phyloP scores from a whole-genome alignment of 345 rosid genomes.

The Microthlaspi erraticum region DNA sequence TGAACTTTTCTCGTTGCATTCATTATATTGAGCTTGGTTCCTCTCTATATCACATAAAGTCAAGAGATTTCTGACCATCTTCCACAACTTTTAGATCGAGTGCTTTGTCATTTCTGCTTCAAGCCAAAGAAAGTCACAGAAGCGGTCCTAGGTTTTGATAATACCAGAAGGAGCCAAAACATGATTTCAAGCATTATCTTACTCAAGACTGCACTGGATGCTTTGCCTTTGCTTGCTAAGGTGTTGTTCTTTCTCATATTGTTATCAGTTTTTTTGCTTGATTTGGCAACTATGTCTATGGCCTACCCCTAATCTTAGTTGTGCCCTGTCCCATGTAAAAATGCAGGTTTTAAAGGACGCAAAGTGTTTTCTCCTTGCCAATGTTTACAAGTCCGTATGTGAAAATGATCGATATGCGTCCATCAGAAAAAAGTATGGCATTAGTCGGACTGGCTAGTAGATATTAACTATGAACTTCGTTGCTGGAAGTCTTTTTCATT shows the following conservation, averaged over 20 bases:
- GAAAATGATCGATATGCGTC: slow-evolving; percentile 76
- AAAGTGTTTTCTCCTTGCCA: slow-evolving; percentile 81
- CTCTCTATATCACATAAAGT: slow-evolving; percentile 27
- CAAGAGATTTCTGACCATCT: slow-evolving; percentile 28
- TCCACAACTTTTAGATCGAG: slow-evolving; percentile 67
- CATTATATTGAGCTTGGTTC: slow-evolving; percentile 22
- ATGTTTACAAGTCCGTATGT: slow-evolving; percentile 73
- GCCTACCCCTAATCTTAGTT: slow-evolving; percentile 12
- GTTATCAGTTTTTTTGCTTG: slow-evolving; percentile 14
- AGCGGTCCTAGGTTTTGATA: slow-evolving; percentile 63
- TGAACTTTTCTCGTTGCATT: slow-evolving; percentile 24
- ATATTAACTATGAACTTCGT: slow-evolving; percentile 10
- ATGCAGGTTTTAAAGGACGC: slow-evolving; percentile 84
- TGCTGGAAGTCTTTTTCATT: slow-evolving; percentile 13
- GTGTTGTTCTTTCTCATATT: slow-evolving; percentile 46
- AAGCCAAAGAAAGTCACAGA: slow-evolving; percentile 83
- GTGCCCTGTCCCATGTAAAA: slow-evolving; percentile 28
- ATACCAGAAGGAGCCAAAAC: slow-evolving; percentile 81
- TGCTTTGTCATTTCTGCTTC: slow-evolving; percentile 98
- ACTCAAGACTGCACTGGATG: slow-evolving; percentile 94
- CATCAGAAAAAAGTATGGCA: slow-evolving; percentile 74
- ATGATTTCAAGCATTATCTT: slow-evolving; percentile 89
- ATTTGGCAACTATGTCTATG: slow-evolving; percentile 1
- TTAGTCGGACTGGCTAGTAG: slow-evolving; percentile 31
- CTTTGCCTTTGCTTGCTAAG: slow-evolving; percentile 85